phyloP scores from a whole-genome alignment of 148 eudicot species.

The Rheum nobile region DNA sequence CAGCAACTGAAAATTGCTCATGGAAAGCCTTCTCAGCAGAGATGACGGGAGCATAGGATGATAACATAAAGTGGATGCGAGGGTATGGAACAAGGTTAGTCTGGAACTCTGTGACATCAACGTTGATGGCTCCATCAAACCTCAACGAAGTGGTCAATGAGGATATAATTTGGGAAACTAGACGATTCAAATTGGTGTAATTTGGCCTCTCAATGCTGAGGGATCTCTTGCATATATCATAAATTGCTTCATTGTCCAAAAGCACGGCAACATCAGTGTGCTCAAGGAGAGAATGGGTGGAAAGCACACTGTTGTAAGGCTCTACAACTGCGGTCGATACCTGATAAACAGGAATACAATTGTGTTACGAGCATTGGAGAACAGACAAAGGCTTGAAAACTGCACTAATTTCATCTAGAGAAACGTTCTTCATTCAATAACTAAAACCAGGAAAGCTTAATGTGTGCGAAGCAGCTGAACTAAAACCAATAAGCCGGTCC shows the following conservation, averaged over 20 bases:
- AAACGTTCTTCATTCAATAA: no score
- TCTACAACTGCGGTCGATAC: slow-evolving; percentile 51
- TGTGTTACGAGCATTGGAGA: not conserved
- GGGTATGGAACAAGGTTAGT: slow-evolving; percentile 64
- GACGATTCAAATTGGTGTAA: slow-evolving; percentile 48
- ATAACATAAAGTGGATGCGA: slow-evolving; percentile 58
- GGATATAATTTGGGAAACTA: slow-evolving; percentile 48
- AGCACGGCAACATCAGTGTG: slow-evolving; percentile 56
- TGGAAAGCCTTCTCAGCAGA: slow-evolving; percentile 55
- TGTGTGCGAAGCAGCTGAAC: not conserved
- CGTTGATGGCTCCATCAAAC: slow-evolving; percentile 65
- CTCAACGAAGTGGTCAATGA: slow-evolving; percentile 55
- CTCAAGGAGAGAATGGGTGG: slow-evolving; percentile 56
- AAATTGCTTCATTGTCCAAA: slow-evolving; percentile 59
- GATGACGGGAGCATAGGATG: slow-evolving; percentile 57
- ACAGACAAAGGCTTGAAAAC: not conserved
- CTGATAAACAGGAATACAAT: not conserved
- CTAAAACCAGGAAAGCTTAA: no score
- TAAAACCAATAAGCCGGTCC: not conserved
- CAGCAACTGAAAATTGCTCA: slow-evolving; percentile 46
- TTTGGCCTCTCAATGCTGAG: slow-evolving; percentile 51
- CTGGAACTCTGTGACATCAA: slow-evolving; percentile 52
- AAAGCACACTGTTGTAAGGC: slow-evolving; percentile 61
- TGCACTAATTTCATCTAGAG: not conserved
- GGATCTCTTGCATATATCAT: slow-evolving; percentile 54